A percentile compares a stretch with the other conserved stretches of the same genome.
These are phyloP conservation scores for Russula lepida DNA, from an alignment of 768 basidiomycete species.

Conservation along the genomic window DNA sequence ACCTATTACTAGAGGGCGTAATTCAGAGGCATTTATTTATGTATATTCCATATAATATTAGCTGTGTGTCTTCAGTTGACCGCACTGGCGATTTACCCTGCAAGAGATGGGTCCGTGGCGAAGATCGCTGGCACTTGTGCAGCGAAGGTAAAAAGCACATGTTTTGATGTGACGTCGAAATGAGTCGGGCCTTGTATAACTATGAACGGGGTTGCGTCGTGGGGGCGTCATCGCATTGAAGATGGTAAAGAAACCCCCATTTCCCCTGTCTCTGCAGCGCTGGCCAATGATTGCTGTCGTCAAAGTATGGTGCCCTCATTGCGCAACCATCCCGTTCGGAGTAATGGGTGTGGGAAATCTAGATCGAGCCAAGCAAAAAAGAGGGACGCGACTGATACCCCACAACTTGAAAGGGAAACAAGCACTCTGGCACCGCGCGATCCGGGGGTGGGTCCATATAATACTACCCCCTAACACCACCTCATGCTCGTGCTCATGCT, in stretches of 20 bases:
- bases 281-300: background rate
- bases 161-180: background rate
- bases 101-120: background rate
- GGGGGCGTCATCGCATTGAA: constrained; percentile 1
- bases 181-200: too few species aligned
- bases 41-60: constrained; percentile 13
- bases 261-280: background rate
- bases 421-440: background rate
- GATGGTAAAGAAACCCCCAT: background rate
- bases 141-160: background rate
- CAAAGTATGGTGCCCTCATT: background rate
- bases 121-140: background rate
- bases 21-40: constrained; percentile 13
- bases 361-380: constrained; percentile 2
- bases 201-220: constrained; percentile 13
- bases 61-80: background rate
- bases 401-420: background rate
- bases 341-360: background rate
- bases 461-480: background rate
- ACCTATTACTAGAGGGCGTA: constrained; percentile 17
- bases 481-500: too few species aligned
- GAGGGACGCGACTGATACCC: background rate
- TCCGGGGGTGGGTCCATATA: background rate
- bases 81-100: background rate
- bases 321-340: background rate